phyloP scores from a whole-genome alignment of 176 grass and related monocot species.

The Oryza glaberrima region DNA sequence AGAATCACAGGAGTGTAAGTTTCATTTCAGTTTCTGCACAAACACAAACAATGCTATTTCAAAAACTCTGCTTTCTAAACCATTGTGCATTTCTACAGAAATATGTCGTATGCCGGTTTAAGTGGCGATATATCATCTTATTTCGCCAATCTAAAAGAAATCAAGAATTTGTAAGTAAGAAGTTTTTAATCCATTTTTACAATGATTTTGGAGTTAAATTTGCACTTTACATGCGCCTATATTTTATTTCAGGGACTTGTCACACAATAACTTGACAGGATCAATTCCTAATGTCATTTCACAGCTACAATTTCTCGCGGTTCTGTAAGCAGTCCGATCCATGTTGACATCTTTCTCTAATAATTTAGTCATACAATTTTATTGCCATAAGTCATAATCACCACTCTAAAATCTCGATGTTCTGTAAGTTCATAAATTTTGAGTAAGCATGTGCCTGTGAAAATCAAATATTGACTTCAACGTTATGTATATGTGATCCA shows the following conservation, averaged over 20 bases:
- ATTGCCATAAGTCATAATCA: too few relatives aligned
- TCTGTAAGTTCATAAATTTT: too few relatives aligned
- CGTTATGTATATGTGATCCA: not conserved
- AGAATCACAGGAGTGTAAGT: constrained; percentile 69
- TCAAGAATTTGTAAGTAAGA: constrained; percentile 53
- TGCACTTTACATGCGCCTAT: accelerated
- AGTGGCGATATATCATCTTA: constrained; percentile 46
- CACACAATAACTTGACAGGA: constrained; percentile 67
- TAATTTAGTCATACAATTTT: not conserved
- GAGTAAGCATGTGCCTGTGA: too few relatives aligned
- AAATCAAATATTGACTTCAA: not conserved
- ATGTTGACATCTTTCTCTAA: not conserved
- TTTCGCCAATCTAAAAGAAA: constrained; percentile 51
- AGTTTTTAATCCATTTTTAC: not conserved
- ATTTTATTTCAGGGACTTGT: constrained; percentile 61
- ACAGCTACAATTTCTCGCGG: constrained; percentile 33
- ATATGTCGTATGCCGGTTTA: constrained; percentile 47
- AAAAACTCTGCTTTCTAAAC: not conserved
- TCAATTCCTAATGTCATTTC: constrained; percentile 57
- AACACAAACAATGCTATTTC: not conserved
- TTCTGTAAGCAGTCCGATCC: constrained; percentile 50
- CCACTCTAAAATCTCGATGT: too few relatives aligned
- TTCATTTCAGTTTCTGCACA: not conserved
- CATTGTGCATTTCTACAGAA: constrained; percentile 50
- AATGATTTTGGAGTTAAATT: not conserved